These are phyloP conservation scores for Stephania japonica DNA, from an alignment of 164 flowering plant genomes.

Conservation along the genomic window DNA sequence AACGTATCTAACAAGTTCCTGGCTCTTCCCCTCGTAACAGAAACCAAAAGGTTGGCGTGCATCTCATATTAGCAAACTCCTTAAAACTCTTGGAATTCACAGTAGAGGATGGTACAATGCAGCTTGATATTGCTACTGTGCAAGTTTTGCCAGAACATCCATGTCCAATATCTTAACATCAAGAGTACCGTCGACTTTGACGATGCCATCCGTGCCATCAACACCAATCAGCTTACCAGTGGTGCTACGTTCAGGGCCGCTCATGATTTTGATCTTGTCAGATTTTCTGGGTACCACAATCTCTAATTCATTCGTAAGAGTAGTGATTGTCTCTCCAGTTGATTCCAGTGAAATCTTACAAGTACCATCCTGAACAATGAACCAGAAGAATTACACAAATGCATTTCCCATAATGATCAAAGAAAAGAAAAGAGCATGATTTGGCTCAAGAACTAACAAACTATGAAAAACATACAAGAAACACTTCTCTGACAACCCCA, in stretches of 20 bases:
- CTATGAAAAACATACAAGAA: slow-evolving; percentile 42
- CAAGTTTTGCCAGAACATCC: slow-evolving; percentile 68
- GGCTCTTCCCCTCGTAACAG: background rate
- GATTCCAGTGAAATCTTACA: slow-evolving; percentile 70
- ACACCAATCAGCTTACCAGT: slow-evolving; percentile 92
- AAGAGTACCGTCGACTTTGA: slow-evolving; percentile 76
- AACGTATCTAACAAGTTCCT: background rate
- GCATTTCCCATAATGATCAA: background rate
- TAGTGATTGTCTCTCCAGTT: slow-evolving; percentile 55
- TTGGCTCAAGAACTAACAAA: background rate
- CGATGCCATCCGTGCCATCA: slow-evolving; percentile 91
- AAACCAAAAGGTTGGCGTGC: background rate
- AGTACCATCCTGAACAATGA: slow-evolving; percentile 66
- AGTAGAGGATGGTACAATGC: background rate
- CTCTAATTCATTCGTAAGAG: slow-evolving; percentile 60
- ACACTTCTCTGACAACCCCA: slow-evolving; percentile 74
- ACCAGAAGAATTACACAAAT: background rate
- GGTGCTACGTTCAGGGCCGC: slow-evolving; percentile 73
- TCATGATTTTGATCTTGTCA: slow-evolving; percentile 84
- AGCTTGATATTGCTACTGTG: slow-evolving; percentile 20
- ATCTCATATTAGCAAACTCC: too few relatives aligned
- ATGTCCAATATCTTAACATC: slow-evolving; percentile 93
- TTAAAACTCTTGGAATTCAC: background rate
- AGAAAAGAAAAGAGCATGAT: background rate
- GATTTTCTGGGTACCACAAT: slow-evolving; percentile 65